A percentile compares a stretch with the other conserved stretches of the same genome.
phyloP scores from a whole-genome alignment of 2,329 filamentous ascomycete species.

The Pseudopyricularia javanii region DNA sequence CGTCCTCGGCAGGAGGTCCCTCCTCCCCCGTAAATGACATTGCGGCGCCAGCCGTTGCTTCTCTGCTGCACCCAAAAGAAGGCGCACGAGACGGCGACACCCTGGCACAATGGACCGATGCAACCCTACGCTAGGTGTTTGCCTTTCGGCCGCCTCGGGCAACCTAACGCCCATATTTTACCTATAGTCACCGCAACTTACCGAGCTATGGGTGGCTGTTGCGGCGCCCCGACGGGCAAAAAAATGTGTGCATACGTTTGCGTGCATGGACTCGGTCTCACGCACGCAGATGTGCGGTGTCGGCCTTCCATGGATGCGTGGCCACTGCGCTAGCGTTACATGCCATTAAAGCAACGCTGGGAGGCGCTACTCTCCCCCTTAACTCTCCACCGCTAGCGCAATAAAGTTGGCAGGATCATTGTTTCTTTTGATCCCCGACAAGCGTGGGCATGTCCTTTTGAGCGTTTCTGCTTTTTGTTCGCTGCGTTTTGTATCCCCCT shows the following conservation, averaged over 20 bases:
- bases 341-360: neutral
- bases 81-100: neutral
- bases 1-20: neutral
- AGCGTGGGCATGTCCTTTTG: neutral
- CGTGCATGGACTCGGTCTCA: too few species aligned
- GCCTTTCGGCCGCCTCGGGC: too few species aligned
- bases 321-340: neutral
- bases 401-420: neutral
- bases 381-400: neutral
- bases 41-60: neutral
- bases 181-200: neutral
- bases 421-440: neutral
- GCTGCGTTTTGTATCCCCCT: too few species aligned
- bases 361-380: too few species aligned
- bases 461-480: neutral
- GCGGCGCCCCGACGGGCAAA: neutral
- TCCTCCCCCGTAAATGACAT: neutral
- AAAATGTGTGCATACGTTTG: neutral
- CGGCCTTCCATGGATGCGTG: neutral
- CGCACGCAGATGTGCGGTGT: neutral
- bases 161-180: neutral
- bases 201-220: neutral
- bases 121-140: too few species aligned
- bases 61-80: neutral
- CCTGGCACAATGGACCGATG: neutral